Evolutionary conservation across 176 grass and related monocot genomes (phyloP), one percentile per base, ranked within the genome.

Genomic region (Microstegium vimineum): DNA sequence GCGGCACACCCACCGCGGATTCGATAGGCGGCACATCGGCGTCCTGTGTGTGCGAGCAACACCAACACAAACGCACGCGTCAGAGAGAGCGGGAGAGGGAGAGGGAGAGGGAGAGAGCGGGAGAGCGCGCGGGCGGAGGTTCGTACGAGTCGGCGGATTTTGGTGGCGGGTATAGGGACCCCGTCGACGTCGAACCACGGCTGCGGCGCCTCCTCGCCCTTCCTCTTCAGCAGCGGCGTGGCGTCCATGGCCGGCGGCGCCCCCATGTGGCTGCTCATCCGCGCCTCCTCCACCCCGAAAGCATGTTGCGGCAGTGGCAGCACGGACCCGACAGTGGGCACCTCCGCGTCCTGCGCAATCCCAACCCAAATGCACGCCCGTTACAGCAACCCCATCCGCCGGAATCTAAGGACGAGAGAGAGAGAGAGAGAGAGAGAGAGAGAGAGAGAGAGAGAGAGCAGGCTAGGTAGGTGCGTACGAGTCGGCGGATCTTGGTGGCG

Each of bases 401-500:
- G n/a, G n/a, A n/a, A n/a, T n/a, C n/a, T 23, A 42, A 41, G 37
- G 28, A 13, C 0, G 13, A 28, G 1, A 0, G n/a, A 4, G 17
- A 4, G 31, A n/a, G 20, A 6, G 47, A 59, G 54, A 59, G 20
- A 1, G 5, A 1, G 2, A n/a, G n/a, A n/a, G n/a, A n/a, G n/a
- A n/a, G n/a, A n/a, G n/a, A n/a, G n/a, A n/a, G n/a, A n/a, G n/a
- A n/a, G n/a, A n/a, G n/a, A n/a, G n/a, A n/a, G n/a, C n/a, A n/a
- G 6, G 37, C 2, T 12, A 8, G 38, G 41, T 8, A 15, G 62
- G 20, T 15, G 33, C 77, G 42, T 80, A 80, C 77, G 30, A 80
- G 77, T 47, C 77, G 77, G 30, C 77, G 77, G 62, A 67, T 80
- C 0, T 80, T 80, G 20, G 62, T 67, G 42, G 77, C 62, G 6